These are phyloP conservation scores for Endothia cerciana DNA, from an alignment of 2,329 filamentous ascomycete species.

Conservation along the genomic window DNA sequence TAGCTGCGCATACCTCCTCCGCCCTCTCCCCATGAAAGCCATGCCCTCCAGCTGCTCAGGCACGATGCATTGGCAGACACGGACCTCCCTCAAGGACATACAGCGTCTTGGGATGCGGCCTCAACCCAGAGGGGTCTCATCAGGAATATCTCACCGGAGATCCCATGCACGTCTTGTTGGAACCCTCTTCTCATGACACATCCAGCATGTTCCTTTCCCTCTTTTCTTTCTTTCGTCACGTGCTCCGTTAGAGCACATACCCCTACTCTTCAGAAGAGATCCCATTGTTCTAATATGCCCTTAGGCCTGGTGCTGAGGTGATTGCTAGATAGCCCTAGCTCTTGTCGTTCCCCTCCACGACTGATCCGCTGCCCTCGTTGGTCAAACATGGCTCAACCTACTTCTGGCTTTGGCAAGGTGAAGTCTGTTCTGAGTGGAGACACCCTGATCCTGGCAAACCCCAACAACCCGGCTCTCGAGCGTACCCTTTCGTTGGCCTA, in stretches of 20 bases:
- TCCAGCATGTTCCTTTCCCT: background rate
- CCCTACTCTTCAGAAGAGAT: background rate
- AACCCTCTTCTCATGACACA: background rate
- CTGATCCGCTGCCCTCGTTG: slow-evolving; percentile 19
- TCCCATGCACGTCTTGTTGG: background rate
- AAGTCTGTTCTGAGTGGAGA: slow-evolving; percentile 96
- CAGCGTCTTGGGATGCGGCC: background rate
- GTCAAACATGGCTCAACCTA: slow-evolving; percentile 16
- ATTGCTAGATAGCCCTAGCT: background rate
- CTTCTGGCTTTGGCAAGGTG: slow-evolving; percentile 57
- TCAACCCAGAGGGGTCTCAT: background rate
- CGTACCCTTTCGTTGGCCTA: slow-evolving; percentile 89
- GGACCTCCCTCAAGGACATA: background rate
- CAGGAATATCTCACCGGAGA: background rate
- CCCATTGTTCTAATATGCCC: background rate
- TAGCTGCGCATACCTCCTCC: background rate
- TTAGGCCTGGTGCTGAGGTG: background rate
- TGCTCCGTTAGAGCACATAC: background rate
- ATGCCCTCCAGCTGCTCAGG: background rate
- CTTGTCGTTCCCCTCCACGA: slow-evolving; percentile 6
- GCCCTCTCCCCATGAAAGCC: background rate
- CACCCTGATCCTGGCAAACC: slow-evolving; percentile 81
- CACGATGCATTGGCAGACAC: background rate
- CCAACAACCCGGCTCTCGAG: slow-evolving; percentile 81
- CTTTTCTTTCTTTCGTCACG: background rate